phyloP scores from a whole-genome alignment of 2,329 filamentous ascomycete genomes.

The Talaromyces amestolkiae region DNA sequence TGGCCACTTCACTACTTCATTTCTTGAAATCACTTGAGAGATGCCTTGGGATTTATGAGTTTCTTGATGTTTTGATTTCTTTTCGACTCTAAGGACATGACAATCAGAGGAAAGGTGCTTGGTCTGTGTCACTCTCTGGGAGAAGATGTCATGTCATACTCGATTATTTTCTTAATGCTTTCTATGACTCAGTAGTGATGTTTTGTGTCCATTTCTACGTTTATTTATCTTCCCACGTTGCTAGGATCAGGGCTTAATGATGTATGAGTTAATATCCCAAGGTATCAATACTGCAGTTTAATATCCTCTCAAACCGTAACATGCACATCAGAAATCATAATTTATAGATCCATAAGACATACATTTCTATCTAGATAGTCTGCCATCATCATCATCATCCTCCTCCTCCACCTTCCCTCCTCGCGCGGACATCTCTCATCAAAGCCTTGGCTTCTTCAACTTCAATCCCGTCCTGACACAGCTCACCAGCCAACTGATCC shows the following conservation, averaged over 20 bases:
- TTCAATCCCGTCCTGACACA: slow-evolving; percentile 93
- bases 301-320: neutral
- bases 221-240: neutral
- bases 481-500: slow-evolving; percentile 77
- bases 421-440: slow-evolving; percentile 78
- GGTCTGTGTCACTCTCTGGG: neutral
- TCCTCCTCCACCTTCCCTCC: slow-evolving; percentile 55
- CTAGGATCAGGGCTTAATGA: neutral
- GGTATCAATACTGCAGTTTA: neutral
- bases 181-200: neutral
- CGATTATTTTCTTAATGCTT: neutral
- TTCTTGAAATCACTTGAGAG: slow-evolving; percentile 3
- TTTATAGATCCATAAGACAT: slow-evolving; percentile 1
- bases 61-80: neutral
- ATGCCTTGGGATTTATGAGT: neutral
- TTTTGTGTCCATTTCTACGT: neutral
- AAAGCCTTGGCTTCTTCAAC: slow-evolving; percentile 95
- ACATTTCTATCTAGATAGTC: neutral
- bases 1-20: neutral
- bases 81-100: neutral
- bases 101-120: neutral
- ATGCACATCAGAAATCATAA: neutral
- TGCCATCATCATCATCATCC: slow-evolving; percentile 15
- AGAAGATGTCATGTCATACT: neutral
- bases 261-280: neutral